These are phyloP conservation scores for Lipomyces japonicus DNA, from an alignment of 805 yeast genomes.

Conservation along the genomic window DNA sequence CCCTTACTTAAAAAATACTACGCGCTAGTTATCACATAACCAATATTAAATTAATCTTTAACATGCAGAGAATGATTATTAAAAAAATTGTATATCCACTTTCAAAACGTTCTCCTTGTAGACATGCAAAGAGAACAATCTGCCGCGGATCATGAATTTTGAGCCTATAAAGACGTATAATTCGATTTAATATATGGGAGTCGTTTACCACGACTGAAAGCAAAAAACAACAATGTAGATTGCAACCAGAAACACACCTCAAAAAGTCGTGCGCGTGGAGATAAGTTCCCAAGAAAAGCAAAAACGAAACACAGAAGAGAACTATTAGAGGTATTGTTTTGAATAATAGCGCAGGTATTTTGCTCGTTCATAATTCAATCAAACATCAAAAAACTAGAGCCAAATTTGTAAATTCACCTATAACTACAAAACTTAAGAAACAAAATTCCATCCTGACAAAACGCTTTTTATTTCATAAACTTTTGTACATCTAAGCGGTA, in stretches of 20 bases:
- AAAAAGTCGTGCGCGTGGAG: constrained; percentile 27
- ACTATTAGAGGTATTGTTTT: neutral
- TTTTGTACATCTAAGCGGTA: neutral
- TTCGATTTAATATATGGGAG: constrained; percentile 22
- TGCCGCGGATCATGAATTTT: constrained; percentile 20
- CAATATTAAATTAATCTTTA: neutral
- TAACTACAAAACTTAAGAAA: no score
- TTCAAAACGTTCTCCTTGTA: constrained; percentile 19
- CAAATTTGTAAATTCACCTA: neutral
- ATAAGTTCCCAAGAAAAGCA: constrained; percentile 24
- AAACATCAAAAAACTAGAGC: neutral
- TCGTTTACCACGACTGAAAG: constrained; percentile 27
- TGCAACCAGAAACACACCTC: constrained; percentile 11
- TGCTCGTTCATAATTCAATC: neutral
- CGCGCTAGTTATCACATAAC: neutral
- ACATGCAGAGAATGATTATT: neutral
- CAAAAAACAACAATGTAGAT: neutral
- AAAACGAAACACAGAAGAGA: no score
- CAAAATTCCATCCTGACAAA: neutral
- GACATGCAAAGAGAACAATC: constrained; percentile 7
- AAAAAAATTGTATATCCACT: constrained; percentile 16
- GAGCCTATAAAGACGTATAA: constrained; percentile 1
- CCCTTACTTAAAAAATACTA: neutral
- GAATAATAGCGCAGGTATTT: neutral
- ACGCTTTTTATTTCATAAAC: neutral